Conservation (phyloP, 192 early-diverging fungal species). For the Umbelopsis sp. region DNA sequence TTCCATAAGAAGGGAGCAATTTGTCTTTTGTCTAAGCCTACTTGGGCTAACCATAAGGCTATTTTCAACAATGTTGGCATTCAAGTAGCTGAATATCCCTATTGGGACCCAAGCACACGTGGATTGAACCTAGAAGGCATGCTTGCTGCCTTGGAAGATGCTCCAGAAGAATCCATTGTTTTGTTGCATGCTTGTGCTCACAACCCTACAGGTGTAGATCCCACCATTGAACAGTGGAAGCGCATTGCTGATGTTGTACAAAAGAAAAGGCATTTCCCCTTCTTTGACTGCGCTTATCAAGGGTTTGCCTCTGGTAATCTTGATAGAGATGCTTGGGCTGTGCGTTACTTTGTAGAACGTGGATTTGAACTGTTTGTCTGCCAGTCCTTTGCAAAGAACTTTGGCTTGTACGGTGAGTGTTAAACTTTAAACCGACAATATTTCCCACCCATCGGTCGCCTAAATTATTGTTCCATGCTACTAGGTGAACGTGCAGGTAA, state of each 20-base stretch:
- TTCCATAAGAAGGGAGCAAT: constrained; percentile 66
- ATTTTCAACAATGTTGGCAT: constrained; percentile 90
- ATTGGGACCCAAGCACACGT: constrained; percentile 82
- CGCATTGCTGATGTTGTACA: constrained; percentile 83
- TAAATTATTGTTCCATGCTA: not conserved
- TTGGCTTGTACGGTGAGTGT: constrained; percentile 87
- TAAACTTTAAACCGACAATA: not conserved
- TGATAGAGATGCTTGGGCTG: constrained; percentile 88
- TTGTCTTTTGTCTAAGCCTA: constrained; percentile 92
- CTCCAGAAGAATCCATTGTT: constrained; percentile 81
- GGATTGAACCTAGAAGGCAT: constrained; percentile 82
- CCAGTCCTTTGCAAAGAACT: constrained; percentile 98
- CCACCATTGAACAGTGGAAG: constrained; percentile 92
- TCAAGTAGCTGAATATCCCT: constrained; percentile 82
- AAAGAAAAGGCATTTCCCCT: constrained; percentile 74
- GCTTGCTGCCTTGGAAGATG: constrained; percentile 65
- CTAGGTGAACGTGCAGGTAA: constrained; percentile 88
- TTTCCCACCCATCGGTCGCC: not conserved
- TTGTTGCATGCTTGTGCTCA: constrained; percentile 97
- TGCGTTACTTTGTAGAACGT: constrained; percentile 89
- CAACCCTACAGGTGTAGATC: constrained; percentile 99
- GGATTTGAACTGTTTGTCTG: constrained; percentile 91
- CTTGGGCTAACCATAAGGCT: constrained; percentile 93
- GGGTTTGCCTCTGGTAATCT: constrained; percentile 95
- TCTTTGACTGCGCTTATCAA: constrained; percentile 99